Evolutionary conservation across 106 monocot genomes (phyloP).

Genomic region (Allium sativum): DNA sequence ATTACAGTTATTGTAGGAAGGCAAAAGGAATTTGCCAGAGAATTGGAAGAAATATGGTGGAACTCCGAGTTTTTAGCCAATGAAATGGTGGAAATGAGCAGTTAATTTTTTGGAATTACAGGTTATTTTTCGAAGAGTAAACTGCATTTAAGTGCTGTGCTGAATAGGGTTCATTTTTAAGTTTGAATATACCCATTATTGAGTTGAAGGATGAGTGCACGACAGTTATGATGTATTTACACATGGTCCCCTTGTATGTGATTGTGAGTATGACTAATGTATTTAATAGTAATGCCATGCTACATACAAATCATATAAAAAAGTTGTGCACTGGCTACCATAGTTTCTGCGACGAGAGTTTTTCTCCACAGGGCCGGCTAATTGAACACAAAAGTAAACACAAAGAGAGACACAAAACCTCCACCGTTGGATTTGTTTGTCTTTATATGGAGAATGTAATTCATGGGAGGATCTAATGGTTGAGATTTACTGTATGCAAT

Average conservation of each 20-base stretch:
- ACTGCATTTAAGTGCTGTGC: neutral
- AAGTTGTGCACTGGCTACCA: too few relatives aligned
- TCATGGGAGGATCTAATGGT: too few relatives aligned
- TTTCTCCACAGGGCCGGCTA: too few relatives aligned
- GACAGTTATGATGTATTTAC: neutral
- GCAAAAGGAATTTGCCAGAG: constrained; percentile 16
- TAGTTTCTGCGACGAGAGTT: too few relatives aligned
- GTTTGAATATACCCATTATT: neutral
- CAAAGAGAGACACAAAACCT: too few relatives aligned
- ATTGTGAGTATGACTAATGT: neutral
- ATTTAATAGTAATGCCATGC: too few relatives aligned
- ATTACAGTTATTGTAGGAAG: constrained; percentile 17
- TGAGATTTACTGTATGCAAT: too few relatives aligned
- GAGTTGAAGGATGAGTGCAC: neutral
- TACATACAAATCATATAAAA: too few relatives aligned
- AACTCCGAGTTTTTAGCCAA: neutral
- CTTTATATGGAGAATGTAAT: too few relatives aligned
- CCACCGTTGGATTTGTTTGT: too few relatives aligned
- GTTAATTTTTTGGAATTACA: neutral
- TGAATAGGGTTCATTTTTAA: neutral
- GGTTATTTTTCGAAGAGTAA: neutral
- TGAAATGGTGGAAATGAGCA: neutral
- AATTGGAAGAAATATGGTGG: constrained; percentile 15
- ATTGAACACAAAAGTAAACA: too few relatives aligned
- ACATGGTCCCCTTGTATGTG: neutral